A percentile compares a stretch with the other conserved stretches of the same genome.
phyloP scores from a whole-genome alignment of 495 filamentous ascomycete genomes.

The Penicillium egyptiacum region DNA sequence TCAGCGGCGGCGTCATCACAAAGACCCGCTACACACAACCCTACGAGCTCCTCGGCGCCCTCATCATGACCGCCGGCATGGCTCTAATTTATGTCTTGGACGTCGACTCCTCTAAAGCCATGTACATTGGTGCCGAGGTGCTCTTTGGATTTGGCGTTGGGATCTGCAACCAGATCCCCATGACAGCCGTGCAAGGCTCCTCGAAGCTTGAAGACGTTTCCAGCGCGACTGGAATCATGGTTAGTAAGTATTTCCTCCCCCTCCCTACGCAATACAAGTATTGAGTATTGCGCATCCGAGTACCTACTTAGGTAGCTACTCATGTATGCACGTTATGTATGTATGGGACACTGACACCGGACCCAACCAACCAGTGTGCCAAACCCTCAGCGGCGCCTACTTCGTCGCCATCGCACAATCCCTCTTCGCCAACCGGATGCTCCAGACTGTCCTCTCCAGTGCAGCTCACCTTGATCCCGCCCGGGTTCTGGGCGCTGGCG shows the following conservation, averaged over 20 bases:
- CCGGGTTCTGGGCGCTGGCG: conserved; percentile 45
- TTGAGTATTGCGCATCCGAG: neutral
- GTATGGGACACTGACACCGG: neutral
- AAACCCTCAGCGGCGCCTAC: conserved; percentile 48
- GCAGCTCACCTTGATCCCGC: conserved; percentile 42
- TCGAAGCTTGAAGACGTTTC: conserved; percentile 49
- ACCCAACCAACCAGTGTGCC: conserved; percentile 30
- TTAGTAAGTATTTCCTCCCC: conserved; percentile 20
- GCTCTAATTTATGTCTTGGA: conserved; percentile 31
- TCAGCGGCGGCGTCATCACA: conserved; percentile 14
- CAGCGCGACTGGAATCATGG: conserved; percentile 32
- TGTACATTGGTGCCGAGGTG: conserved; percentile 30
- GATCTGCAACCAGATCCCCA: conserved; percentile 24
- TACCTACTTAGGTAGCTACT: neutral
- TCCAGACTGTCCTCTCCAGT: conserved; percentile 25
- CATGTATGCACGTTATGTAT: neutral
- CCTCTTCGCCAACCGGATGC: conserved; percentile 40
- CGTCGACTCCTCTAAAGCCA: conserved; percentile 12
- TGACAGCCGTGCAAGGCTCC: conserved; percentile 31
- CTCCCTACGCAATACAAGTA: conserved; percentile 1
- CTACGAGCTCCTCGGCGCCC: conserved; percentile 16
- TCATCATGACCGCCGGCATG: conserved; percentile 30
- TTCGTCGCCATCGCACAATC: conserved; percentile 42
- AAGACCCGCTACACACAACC: conserved; percentile 20
- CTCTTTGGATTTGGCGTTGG: conserved; percentile 29